phyloP scores from a whole-genome alignment of 2,329 filamentous ascomycete species.

The Cordyceps tenuipes region DNA sequence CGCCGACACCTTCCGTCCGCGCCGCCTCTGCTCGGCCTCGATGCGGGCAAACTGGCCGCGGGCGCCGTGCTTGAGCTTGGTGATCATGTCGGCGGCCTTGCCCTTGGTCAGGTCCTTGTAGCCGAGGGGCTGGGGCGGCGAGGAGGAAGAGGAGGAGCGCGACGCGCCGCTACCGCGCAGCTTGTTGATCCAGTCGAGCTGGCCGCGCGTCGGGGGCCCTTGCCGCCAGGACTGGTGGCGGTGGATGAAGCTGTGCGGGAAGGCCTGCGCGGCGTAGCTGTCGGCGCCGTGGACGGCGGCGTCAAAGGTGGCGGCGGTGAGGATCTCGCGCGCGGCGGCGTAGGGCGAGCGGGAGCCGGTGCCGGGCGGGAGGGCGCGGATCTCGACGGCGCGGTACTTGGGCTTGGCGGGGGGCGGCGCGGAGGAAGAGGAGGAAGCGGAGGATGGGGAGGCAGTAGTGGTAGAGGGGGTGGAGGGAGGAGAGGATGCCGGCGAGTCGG shows the following conservation, averaged over 20 bases:
- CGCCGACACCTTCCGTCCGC: constrained; percentile 28
- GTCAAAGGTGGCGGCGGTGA: constrained; percentile 55
- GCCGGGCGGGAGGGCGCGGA: constrained; percentile 37
- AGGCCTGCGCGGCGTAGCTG: constrained; percentile 62
- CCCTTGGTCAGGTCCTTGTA: constrained; percentile 60
- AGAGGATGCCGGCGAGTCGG: constrained; percentile 7
- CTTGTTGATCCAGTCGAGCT: constrained; percentile 65
- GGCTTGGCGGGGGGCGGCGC: constrained; percentile 8
- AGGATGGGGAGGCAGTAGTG: background rate
- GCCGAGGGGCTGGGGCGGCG: background rate
- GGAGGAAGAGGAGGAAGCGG: background rate
- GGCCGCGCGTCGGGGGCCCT: constrained; percentile 52
- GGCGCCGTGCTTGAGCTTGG: constrained; percentile 79
- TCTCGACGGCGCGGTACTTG: constrained; percentile 37
- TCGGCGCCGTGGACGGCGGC: constrained; percentile 80
- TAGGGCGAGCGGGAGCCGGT: constrained; percentile 47
- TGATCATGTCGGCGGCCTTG: constrained; percentile 82
- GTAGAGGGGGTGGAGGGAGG: background rate
- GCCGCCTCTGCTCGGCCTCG: constrained; percentile 44
- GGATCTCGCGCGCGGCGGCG: constrained; percentile 60
- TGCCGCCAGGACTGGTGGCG: constrained; percentile 63
- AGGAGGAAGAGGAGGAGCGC: constrained; percentile 38
- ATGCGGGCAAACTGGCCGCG: constrained; percentile 51
- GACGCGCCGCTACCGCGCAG: constrained; percentile 41
- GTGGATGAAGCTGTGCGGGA: constrained; percentile 58